Base-by-base conservation (phyloP, 129 eudicot genomes). In the Calendula officinalis region DNA sequence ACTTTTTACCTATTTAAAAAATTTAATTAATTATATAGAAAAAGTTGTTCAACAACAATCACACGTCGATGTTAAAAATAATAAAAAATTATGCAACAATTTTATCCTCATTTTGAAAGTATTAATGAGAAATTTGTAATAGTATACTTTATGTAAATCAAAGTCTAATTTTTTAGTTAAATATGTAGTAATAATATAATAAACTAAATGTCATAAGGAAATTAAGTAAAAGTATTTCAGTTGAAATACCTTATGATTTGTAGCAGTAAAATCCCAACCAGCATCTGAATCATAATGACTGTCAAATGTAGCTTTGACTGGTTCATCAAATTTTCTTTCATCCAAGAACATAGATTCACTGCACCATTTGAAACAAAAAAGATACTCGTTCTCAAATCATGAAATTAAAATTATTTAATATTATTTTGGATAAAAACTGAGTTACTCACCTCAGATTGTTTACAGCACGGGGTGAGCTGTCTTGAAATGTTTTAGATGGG, bases 281-380 rank as follows among this genome's bases (percentile, higher is more conserved):
- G 87, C 81, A 75, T 86, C 92, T 44, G 86, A 22, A 65, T 91
- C 95, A 68, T 77, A 83, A 53, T 64, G 74, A 52, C 76, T 75
- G 69, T 87, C 97, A 56, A 87, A 84, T 68, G 82, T 40, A 55
- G 86, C 91, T 90, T 87, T 82, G 30, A 71, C 74, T 47, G 87
- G 70, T 50, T 82, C 95, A 66, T 82, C 83, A 44, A 80, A 87
- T 47, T 80, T 60, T 72, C 69, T 90, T 30, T 77, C 89, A 57
- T 83, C 85, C 45, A 91, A 81, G 44, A 64, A 13, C 36, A 68
- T 67, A 32, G 88, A 78, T 65, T 81, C 86, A 84, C 95, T 86
- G 88, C 78, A 81, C 35, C 36, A 53, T 66, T 65, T 75, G 35
- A 67, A 37, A 15, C 38, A 5, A 38, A 48, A 10, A 52, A 8